Base-by-base conservation (phyloP, 371 early-diverging fungal species). In the Mortierella sp. region DNA sequence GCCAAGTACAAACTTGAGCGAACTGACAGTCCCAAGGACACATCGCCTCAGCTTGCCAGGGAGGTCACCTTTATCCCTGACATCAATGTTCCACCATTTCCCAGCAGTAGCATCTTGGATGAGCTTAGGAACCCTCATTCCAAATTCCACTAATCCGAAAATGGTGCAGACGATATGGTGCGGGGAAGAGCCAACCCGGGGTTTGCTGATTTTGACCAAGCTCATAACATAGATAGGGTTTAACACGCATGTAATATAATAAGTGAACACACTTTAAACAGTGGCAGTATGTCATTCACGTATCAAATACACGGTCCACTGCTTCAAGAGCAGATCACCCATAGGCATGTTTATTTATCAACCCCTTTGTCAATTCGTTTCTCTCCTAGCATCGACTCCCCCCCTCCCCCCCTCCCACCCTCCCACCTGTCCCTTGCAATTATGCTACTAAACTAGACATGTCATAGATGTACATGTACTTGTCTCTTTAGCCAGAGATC, bases 71-170 rank as follows among this genome's bases (percentile, higher is more conserved):
- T 87, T 59, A 67, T 74, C 40, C 67, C 88, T 5, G 74, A 76
- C 15, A 75, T 85, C 32, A 85, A 87, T 19, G 69, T 85, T 8
- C 83, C 87, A 45, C 88, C 88, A 32, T 88, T 88, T 83, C 88
- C 88, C 47, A 74, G 67, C 65, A 80, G 67, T 41, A 71, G 75
- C 61, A 80, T 80, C 32, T 40, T 80, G 65, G 75, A 74, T 28
- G 80, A 80, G 59, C 75, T 80, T 65, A 63, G 75, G 53, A 80
- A 80, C 75, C 80, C 80, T 21, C 57, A 67, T 71, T 80, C 80
- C 67, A 80, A 74, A 70, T 80, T 74, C 66, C 74, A 53, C 45
- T 78, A 73, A 73, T 8, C 16, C 6, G 41, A 6, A 60, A 58
- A 52, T 3, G 21, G 22, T 19, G n/a, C 8, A 21, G 52, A 8